Base-by-base conservation (phyloP, 306 rosid genomes). In the Citrullus amarus region DNA sequence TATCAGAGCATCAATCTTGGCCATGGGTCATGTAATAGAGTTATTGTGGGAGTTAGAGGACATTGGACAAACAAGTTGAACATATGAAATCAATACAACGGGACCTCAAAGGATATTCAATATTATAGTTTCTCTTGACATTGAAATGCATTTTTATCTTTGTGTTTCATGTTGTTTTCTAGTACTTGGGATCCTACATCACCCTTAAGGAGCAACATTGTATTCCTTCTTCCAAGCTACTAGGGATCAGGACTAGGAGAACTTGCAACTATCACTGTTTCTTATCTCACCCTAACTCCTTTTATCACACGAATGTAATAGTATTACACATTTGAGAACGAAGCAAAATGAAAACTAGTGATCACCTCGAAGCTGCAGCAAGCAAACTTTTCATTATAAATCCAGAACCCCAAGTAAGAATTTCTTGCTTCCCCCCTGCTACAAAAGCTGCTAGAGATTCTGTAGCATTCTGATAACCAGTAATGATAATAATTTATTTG, bases 361-460 rank as follows among this genome's bases (percentile, higher is more conserved):
- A 71, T 78, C 84, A 94, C 98, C 98, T 90, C 55, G 98, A 95
- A 80, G 93, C 95, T 36, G 88, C 88, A 86, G 87, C 93, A 82
- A 95, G 96, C 81, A 92, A 85, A 81, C 89, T 88, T 87, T 88
- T 88, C 95, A 89, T 87, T 25, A 86, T 87, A 82, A 88, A 87
- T 82, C 87, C 95, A 68, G 92, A 87, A 83, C 97, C 87, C 98
- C 98, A 90, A 71, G 85, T 78, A 50, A 95, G 92, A 82, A 95
- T 75, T 56, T 86, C 92, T 82, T 92, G 91, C 79, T 87, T 90
- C 84, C 89, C 98, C 62, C 84, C 85, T 22, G 96, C 87, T 78
- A 95, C 80, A 88, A 90, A 92, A 71, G 91, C 90, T 68, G 96
- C 93, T 84, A 95, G 84, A 87, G 93, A 95, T 86, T 92, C 96